A percentile compares a stretch with the other conserved stretches of the same genome.
These are phyloP conservation scores for Tephrocybe sp. DNA, from an alignment of 768 basidiomycete species.

Conservation along the genomic window DNA sequence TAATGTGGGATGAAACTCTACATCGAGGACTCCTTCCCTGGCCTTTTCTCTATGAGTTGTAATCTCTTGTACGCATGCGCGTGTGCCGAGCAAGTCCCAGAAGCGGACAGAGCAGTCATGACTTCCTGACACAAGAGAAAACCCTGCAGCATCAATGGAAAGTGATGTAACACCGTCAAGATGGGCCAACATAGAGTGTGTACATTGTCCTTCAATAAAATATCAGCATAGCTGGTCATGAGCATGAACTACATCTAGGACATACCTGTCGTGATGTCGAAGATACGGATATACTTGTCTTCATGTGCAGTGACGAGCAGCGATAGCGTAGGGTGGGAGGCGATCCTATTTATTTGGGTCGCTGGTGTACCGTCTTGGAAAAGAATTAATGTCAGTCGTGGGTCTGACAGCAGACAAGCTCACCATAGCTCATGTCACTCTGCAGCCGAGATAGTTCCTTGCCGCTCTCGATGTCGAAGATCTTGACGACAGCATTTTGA, in stretches of 20 bases:
- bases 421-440: conserved; percentile 60
- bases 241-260: conserved; percentile 7
- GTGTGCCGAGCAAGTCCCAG: conserved; percentile 86
- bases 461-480: conserved; percentile 89
- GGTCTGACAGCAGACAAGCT: conserved; percentile 16
- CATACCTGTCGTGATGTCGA: conserved; percentile 80
- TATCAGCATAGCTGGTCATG: conserved; percentile 2
- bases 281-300: conserved; percentile 90
- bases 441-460: conserved; percentile 65
- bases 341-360: conserved; percentile 83
- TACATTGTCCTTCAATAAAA: conserved; percentile 65
- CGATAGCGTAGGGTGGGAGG: conserved; percentile 88
- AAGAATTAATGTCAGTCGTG: conserved; percentile 5
- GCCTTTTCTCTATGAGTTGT: conserved; percentile 87
- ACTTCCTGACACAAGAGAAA: conserved; percentile 83
- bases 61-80: conserved; percentile 85
- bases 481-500: conserved; percentile 83
- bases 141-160: conserved; percentile 83
- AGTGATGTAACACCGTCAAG: conserved; percentile 90
- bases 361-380: conserved; percentile 64
- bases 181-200: conserved; percentile 88
- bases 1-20: conserved; percentile 79
- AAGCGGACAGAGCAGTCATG: conserved; percentile 94
- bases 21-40: conserved; percentile 86
- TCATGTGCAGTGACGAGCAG: conserved; percentile 89